Evolutionary conservation across 75 land plant species (phyloP).

Genomic region (Pinus tabuliformis): DNA sequence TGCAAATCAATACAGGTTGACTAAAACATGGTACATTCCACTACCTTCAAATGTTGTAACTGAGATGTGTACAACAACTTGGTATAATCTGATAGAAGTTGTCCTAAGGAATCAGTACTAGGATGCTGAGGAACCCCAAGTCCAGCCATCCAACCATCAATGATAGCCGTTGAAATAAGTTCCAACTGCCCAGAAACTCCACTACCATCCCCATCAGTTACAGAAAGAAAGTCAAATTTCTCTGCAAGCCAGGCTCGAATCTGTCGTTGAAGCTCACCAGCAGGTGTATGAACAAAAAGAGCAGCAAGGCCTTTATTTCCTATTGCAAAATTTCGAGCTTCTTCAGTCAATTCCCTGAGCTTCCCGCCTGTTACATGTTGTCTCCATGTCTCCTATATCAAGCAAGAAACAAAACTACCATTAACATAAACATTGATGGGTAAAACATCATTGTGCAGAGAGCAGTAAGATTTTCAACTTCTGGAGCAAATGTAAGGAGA

Average conservation of each 20-base stretch:
- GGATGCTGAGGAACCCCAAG: conserved; percentile 87
- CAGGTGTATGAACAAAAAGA: conserved; percentile 98
- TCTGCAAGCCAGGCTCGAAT: conserved; percentile 96
- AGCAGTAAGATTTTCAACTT: not conserved
- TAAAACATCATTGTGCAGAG: not conserved
- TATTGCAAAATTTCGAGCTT: conserved; percentile 84
- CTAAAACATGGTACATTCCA: not conserved
- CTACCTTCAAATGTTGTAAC: conserved; percentile 94
- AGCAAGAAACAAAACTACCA: not conserved
- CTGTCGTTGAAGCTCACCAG: conserved; percentile 98
- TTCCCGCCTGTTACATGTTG: conserved; percentile 97
- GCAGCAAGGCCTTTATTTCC: conserved; percentile 97
- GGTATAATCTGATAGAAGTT: conserved; percentile 89
- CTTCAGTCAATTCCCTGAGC: conserved; percentile 86
- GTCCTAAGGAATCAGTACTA: conserved; percentile 95
- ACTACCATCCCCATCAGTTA: conserved; percentile 77
- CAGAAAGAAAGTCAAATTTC: conserved; percentile 91
- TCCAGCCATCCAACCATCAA: conserved; percentile 99
- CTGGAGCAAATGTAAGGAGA: not conserved
- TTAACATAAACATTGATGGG: not conserved
- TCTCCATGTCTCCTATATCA: conserved; percentile 75
- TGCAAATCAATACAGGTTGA: not conserved
- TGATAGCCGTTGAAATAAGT: conserved; percentile 92
- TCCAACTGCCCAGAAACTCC: conserved; percentile 85
- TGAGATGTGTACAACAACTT: conserved; percentile 89